These are phyloP conservation scores for Linaria vulgaris DNA, from an alignment of 257 asterid genomes.

Conservation along the genomic window DNA sequence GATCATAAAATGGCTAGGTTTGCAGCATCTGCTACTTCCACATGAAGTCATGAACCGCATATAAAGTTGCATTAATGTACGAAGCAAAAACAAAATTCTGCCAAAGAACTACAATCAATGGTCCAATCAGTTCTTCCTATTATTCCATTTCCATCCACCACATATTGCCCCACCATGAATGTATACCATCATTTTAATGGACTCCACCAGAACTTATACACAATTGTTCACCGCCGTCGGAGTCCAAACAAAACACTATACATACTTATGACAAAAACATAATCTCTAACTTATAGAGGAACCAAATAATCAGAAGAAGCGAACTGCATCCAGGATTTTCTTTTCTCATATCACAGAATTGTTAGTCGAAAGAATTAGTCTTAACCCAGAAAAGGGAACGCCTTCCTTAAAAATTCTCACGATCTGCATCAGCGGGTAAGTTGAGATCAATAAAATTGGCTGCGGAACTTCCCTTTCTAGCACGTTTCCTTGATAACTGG, in stretches of 20 bases:
- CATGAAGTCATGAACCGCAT: too few species aligned
- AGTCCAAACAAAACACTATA: conserved; percentile 21
- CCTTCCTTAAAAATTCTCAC: conserved; percentile 30
- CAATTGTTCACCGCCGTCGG: conserved; percentile 18
- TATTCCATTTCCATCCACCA: too few species aligned
- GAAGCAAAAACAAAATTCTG: too few species aligned
- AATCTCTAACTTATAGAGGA: conserved; percentile 18
- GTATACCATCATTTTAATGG: conserved; percentile 15
- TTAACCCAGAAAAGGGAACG: neutral
- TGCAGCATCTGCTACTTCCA: too few species aligned
- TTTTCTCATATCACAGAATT: too few species aligned
- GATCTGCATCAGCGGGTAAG: conserved; percentile 62
- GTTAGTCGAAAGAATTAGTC: conserved; percentile 26
- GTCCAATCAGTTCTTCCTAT: too few species aligned
- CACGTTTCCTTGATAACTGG: conserved; percentile 56
- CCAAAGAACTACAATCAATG: too few species aligned
- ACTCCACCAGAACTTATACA: conserved; percentile 18
- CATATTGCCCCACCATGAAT: neutral
- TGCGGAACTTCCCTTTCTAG: conserved; percentile 36
- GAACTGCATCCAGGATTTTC: neutral
- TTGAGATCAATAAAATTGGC: conserved; percentile 63
- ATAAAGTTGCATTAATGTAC: too few species aligned
- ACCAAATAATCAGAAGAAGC: neutral
- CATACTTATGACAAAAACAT: conserved; percentile 13
- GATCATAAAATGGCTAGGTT: too few species aligned